Percentiles rank a stretch among this genome's conserved stretches.
Conservation (phyloP, 2,329 filamentous ascomycete genomes). For the Diaporthe eres region DNA sequence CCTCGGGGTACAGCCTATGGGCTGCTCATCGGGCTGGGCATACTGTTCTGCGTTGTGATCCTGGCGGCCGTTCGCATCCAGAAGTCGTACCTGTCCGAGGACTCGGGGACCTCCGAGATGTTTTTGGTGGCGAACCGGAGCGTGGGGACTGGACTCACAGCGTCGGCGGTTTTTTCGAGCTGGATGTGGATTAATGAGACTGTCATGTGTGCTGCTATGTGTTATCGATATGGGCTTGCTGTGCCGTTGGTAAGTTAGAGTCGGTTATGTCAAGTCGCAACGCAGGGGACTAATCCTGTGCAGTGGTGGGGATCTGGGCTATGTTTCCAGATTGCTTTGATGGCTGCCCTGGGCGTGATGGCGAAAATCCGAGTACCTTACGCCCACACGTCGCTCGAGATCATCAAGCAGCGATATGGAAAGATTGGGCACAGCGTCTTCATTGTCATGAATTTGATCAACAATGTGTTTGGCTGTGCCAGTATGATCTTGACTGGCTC, state of each 20-base stretch:
- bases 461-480: slow-evolving; percentile 60
- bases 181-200: slow-evolving; percentile 61
- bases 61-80: slow-evolving; percentile 61
- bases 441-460: slow-evolving; percentile 56
- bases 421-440: slow-evolving; percentile 56
- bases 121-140: slow-evolving; percentile 55
- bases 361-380: slow-evolving; percentile 64
- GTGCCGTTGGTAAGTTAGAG: slow-evolving; percentile 42
- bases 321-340: slow-evolving; percentile 62
- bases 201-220: slow-evolving; percentile 53
- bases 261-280: fast-evolving
- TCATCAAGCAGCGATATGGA: slow-evolving; percentile 63
- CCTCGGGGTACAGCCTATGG: slow-evolving; percentile 58
- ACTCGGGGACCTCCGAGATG: slow-evolving; percentile 60
- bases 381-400: slow-evolving; percentile 65
- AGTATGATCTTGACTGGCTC: slow-evolving; percentile 62
- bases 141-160: slow-evolving; percentile 50
- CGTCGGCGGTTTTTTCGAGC: slow-evolving; percentile 51
- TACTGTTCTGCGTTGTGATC: slow-evolving; percentile 63
- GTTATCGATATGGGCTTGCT: slow-evolving; percentile 49
- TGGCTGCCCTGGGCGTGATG: slow-evolving; percentile 63
- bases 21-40: slow-evolving; percentile 62
- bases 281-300: slow-evolving; percentile 43
- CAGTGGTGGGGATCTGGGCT: slow-evolving; percentile 51
- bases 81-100: slow-evolving; percentile 57